Conservation (phyloP, 257 asterid species). For the Gentiana dahurica region DNA sequence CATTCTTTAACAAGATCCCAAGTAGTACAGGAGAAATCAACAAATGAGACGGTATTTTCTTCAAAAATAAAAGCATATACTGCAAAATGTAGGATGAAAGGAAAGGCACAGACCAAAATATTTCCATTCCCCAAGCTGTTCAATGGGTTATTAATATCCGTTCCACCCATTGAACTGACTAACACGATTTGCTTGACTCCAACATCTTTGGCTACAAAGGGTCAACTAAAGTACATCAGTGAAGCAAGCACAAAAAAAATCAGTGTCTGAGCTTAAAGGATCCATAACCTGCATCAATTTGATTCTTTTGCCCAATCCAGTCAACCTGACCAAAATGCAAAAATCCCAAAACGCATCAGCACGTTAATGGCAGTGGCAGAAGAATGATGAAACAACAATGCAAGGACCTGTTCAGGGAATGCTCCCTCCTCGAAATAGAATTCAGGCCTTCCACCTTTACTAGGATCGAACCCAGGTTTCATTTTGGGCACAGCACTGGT, state of each 20-base stretch:
- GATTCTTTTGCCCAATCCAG: conserved; percentile 95
- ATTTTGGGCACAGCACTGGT: conserved; percentile 93
- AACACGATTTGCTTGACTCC: conserved; percentile 91
- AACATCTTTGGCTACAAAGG: conserved; percentile 75
- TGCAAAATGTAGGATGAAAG: background rate
- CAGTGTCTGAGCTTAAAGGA: conserved; percentile 1
- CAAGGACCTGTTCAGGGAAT: conserved; percentile 67
- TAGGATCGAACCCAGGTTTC: conserved; percentile 82
- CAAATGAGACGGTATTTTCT: background rate
- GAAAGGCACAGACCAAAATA: conserved; percentile 51
- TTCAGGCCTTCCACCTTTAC: conserved; percentile 80
- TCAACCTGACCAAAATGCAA: conserved; percentile 49
- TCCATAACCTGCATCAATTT: conserved; percentile 72
- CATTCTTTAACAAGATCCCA: no score
- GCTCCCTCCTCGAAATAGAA: conserved; percentile 82
- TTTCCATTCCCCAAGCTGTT: conserved; percentile 87
- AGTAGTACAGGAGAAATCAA: no score
- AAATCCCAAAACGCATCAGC: conserved; percentile 2
- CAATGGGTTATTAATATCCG: conserved; percentile 56
- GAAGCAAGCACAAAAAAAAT: background rate
- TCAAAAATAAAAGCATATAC: background rate
- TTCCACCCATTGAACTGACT: conserved; percentile 99
- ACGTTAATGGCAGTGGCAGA: background rate
- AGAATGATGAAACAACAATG: background rate
- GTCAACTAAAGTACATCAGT: conserved; percentile 7